Percentiles rank a stretch among this genome's conserved stretches.
These are phyloP conservation scores for Pilobolus umbonatus DNA, from an alignment of 192 early-diverging fungal species.

Conservation along the genomic window DNA sequence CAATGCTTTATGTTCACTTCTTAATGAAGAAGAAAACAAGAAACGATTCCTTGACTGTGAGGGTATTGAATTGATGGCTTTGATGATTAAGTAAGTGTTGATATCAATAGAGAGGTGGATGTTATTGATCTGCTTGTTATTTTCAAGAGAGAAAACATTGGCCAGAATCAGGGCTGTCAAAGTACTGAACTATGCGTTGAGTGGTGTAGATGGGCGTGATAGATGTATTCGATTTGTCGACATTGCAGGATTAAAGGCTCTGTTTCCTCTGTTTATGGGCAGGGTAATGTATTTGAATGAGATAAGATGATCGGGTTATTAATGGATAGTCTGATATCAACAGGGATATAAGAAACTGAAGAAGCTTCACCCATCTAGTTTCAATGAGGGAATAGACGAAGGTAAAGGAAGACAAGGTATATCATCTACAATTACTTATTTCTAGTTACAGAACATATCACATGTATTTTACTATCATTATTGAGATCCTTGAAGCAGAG, in stretches of 20 bases:
- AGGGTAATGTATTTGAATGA: constrained; percentile 40
- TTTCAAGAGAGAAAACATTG: constrained; percentile 66
- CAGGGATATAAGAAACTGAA: constrained; percentile 69
- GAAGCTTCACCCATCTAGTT: constrained; percentile 67
- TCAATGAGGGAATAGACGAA: constrained; percentile 78
- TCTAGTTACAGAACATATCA: constrained; percentile 63
- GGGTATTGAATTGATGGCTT: constrained; percentile 87
- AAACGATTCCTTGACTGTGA: constrained; percentile 71
- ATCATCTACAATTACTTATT: not conserved
- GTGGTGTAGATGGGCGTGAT: constrained; percentile 40
- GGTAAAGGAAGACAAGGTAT: constrained; percentile 27
- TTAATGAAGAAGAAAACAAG: constrained; percentile 69
- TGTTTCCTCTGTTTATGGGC: constrained; percentile 84
- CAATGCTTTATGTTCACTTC: constrained; percentile 69
- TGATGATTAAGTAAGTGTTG: constrained; percentile 70
- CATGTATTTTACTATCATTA: constrained; percentile 79
- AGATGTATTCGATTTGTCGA: constrained; percentile 79
- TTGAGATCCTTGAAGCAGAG: constrained; percentile 59
- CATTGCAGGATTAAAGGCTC: constrained; percentile 70
- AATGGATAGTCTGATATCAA: not conserved
- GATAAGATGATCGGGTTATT: not conserved
- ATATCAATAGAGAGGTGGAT: not conserved
- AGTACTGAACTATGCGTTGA: constrained; percentile 75
- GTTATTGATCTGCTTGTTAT: not conserved
- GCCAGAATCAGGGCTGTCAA: constrained; percentile 80